A percentile compares a stretch with the other conserved stretches of the same genome.
Evolutionary conservation across 1,139 yeast genomes (phyloP).

Genomic region (Maudiozyma humilis): DNA sequence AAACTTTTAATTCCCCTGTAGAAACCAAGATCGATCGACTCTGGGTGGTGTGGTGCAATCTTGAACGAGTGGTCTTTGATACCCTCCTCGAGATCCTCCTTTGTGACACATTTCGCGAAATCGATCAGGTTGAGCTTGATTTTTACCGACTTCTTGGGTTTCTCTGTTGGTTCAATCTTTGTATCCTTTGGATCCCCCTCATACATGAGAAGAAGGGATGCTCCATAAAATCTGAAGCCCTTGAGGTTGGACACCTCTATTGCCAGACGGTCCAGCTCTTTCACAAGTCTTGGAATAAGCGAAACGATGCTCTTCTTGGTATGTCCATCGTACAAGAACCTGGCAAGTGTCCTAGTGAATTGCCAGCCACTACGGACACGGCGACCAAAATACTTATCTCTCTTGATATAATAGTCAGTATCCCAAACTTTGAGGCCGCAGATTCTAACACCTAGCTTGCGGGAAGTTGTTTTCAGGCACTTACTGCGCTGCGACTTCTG

Average conservation of each 20-base stretch:
- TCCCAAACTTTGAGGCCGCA: conserved; percentile 95
- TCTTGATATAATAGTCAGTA: conserved; percentile 45
- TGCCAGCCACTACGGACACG: conserved; percentile 63
- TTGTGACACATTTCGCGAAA: conserved; percentile 90
- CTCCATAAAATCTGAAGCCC: conserved; percentile 90
- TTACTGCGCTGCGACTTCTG: conserved; percentile 73
- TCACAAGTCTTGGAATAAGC: conserved; percentile 60
- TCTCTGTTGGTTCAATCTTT: background rate
- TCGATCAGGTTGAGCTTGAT: conserved; percentile 73
- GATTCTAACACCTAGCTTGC: conserved; percentile 77
- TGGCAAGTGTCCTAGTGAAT: conserved; percentile 62
- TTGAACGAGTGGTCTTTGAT: conserved; percentile 27
- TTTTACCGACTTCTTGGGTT: conserved; percentile 12
- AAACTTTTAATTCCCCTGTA: conserved; percentile 70
- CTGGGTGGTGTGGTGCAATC: conserved; percentile 62
- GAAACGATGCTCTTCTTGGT: conserved; percentile 50
- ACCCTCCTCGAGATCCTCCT: conserved; percentile 41
- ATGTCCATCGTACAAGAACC: conserved; percentile 73
- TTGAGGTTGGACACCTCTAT: conserved; percentile 45
- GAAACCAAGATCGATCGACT: conserved; percentile 69
- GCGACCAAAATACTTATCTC: conserved; percentile 91
- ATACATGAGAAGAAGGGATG: conserved; percentile 79
- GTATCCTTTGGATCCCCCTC: conserved; percentile 42
- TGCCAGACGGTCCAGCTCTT: conserved; percentile 51
- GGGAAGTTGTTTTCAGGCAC: conserved; percentile 74